Base-by-base conservation (phyloP, 805 yeast genomes). In the Ogataea glucozyma region DNA sequence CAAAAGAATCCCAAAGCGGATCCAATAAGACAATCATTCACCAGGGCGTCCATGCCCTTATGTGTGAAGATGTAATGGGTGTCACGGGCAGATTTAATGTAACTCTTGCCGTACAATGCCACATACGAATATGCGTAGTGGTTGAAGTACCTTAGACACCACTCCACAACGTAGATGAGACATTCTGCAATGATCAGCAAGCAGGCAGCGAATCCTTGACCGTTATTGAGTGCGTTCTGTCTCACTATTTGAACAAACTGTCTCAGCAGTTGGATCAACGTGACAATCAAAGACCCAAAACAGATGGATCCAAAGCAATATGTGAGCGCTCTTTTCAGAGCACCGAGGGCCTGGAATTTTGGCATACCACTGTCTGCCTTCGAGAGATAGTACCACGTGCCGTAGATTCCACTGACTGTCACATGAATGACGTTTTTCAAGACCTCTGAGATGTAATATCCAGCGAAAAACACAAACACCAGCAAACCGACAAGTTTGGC, bases 341-440 rank as follows among this genome's bases (percentile, higher is more conserved):
- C 85, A 2, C 93, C 91, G 34, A 80, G 65, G 1, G 93, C 91
- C 18, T 93, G 91, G 70, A 76, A 75, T 55, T 62, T 77, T 24
- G 96, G 96, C 17, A 90, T 78, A 42, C 75, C 77, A 14, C 85
- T 76, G 24, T 44, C 53, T 8, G 56, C 43, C 19, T 48, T 48
- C 88, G 79, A 29, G 58, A 84, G 71, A 62, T 88, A 90, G 64
- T 86, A 89, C 96, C 97, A 89, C 4, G 91, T 79, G n/a, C 97
- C 97, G 60, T 78, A 90, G 24, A 88, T 81, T 17, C 96, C 96
- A 24, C 93, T 77, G 38, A 88, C 82, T 1, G 93, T 79, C 18
- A 83, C 83, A 58, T 90, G 95, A 36, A 89, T 81, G 10, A 87
- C 75, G 54, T 85, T 88, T 67, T 82, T 81, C 48, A 86, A 70